Evolutionary conservation across 2,329 filamentous ascomycete species (phyloP).

Genomic region (Talaromyces atroroseus): DNA sequence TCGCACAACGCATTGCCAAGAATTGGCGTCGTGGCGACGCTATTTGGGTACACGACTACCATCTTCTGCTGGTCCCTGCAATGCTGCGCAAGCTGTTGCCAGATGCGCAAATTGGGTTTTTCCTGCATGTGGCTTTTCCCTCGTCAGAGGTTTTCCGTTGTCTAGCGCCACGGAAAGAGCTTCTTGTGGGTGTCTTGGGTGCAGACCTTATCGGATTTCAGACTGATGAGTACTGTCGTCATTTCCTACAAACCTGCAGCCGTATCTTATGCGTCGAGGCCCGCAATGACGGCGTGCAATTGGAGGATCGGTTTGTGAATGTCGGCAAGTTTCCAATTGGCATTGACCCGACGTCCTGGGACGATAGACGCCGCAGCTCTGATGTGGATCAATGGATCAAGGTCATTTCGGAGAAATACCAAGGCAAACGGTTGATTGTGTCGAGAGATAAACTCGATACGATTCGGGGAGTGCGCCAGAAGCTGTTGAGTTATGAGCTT

Average conservation of each 20-base stretch:
- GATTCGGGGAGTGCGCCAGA: constrained; percentile 87
- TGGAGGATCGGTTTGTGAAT: constrained; percentile 90
- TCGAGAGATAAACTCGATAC: constrained; percentile 91
- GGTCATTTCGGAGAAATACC: constrained; percentile 76
- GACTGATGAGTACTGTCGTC: constrained; percentile 84
- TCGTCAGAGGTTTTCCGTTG: constrained; percentile 96
- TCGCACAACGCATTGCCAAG: constrained; percentile 82
- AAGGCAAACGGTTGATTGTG: constrained; percentile 84
- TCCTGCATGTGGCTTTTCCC: constrained; percentile 89
- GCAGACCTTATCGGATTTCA: constrained; percentile 92
- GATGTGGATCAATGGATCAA: constrained; percentile 75
- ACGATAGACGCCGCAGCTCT: constrained; percentile 62
- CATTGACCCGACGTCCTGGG: constrained; percentile 75
- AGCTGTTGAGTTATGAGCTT: constrained; percentile 83
- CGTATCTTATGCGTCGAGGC: constrained; percentile 86
- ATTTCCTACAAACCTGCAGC: constrained; percentile 94
- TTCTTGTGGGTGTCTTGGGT: constrained; percentile 87
- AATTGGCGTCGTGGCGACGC: constrained; percentile 92
- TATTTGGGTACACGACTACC: constrained; percentile 95
- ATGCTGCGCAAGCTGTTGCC: constrained; percentile 84
- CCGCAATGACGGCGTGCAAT: constrained; percentile 76
- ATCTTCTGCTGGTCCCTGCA: constrained; percentile 77
- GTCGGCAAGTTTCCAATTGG: constrained; percentile 82
- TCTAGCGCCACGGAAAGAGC: constrained; percentile 75
- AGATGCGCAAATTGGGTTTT: constrained; percentile 93